phyloP scores from a whole-genome alignment of 441 rosid genomes.

The Croton setiger region DNA sequence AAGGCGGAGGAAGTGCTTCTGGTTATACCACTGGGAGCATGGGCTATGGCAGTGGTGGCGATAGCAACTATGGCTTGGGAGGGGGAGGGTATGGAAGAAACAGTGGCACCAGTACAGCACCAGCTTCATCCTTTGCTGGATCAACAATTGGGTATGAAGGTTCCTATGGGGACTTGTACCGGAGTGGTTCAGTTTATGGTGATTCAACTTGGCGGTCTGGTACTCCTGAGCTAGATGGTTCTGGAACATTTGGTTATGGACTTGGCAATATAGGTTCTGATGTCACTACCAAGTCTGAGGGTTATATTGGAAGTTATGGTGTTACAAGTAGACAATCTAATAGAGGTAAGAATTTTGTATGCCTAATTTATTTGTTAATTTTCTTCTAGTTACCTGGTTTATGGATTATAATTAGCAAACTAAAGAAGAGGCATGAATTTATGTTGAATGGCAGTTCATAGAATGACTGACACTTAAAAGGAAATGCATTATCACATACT shows the following conservation, averaged over 20 bases:
- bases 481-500: not conserved
- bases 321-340: conserved; percentile 78
- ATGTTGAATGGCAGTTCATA: not conserved
- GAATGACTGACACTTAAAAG: not conserved
- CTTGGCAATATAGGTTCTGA: conserved; percentile 66
- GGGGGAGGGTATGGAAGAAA: conserved; percentile 67
- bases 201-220: conserved; percentile 74
- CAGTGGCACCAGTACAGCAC: conserved; percentile 45
- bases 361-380: conserved; percentile 7
- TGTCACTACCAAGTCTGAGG: conserved; percentile 72
- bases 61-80: conserved; percentile 55
- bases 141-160: conserved; percentile 65
- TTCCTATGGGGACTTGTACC: conserved; percentile 60
- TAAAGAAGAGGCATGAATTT: not conserved
- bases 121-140: conserved; percentile 59
- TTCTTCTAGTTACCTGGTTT: not conserved
- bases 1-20: conserved; percentile 58
- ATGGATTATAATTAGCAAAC: not conserved
- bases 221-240: conserved; percentile 59
- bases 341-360: conserved; percentile 59
- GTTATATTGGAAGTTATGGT: conserved; percentile 80
- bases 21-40: conserved; percentile 46
- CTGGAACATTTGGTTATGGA: conserved; percentile 68
- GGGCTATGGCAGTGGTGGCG: conserved; percentile 67
- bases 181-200: conserved; percentile 64